Conservation (phyloP, 768 basidiomycete species). For the Mycena metata region DNA sequence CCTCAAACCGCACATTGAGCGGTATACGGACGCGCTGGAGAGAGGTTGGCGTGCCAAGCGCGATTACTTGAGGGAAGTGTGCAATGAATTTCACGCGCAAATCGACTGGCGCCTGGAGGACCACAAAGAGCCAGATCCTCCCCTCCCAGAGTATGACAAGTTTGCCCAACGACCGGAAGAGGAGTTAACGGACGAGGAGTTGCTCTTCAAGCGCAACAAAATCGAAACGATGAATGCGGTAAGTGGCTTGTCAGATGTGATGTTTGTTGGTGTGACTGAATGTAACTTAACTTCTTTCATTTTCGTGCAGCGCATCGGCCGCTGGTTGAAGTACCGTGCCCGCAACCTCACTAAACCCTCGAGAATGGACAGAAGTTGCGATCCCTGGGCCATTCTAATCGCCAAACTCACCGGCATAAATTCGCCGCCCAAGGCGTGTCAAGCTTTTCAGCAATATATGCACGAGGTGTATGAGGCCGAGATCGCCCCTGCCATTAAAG, state of each 20-base stretch:
- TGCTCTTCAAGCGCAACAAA: neutral
- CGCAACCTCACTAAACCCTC: neutral
- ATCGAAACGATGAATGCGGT: constrained; percentile 9
- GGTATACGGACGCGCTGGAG: no score
- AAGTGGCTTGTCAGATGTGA: neutral
- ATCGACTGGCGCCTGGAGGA: no score
- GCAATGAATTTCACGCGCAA: no score
- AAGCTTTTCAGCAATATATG: constrained; percentile 7
- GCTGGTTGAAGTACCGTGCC: constrained; percentile 7
- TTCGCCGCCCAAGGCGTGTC: no score
- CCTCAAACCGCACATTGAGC: no score
- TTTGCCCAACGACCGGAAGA: neutral
- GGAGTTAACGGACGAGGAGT: neutral
- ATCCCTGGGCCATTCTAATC: neutral
- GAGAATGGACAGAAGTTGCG: neutral
- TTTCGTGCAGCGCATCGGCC: neutral
- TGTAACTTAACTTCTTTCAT: neutral
- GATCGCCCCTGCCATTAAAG: neutral
- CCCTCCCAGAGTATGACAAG: neutral
- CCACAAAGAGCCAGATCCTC: neutral
- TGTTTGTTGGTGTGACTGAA: neutral
- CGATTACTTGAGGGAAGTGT: no score
- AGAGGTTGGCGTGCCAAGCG: no score
- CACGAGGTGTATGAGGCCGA: neutral
- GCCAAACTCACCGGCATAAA: neutral